A percentile compares a stretch with the other conserved stretches of the same genome.
Evolutionary conservation across 1,284 basidiomycete species (phyloP).

Genomic region (Fomes fomentarius): DNA sequence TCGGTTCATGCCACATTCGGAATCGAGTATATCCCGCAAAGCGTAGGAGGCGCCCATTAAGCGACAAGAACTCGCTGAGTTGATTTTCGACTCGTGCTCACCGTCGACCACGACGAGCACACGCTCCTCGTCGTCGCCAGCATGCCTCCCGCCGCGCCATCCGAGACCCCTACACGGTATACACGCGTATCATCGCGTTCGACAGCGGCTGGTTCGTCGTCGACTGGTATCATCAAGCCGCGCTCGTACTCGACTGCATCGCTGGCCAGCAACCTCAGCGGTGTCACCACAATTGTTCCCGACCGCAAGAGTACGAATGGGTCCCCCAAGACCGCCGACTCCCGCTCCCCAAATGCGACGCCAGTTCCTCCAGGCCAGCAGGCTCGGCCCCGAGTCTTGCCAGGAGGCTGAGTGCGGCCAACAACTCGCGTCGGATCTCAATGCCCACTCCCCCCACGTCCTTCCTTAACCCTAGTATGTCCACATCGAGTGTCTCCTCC

Average conservation of each 20-base stretch:
- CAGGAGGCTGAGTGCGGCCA: constrained; percentile 20
- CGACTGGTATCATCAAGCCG: constrained; percentile 32
- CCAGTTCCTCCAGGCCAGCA: constrained; percentile 30
- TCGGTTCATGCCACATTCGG: too few relatives aligned
- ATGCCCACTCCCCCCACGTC: constrained; percentile 30
- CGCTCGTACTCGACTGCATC: constrained; percentile 38
- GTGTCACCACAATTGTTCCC: constrained; percentile 46
- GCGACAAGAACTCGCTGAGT: constrained; percentile 13
- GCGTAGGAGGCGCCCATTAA: constrained; percentile 14
- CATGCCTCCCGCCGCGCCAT: constrained; percentile 36
- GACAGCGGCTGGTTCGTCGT: constrained; percentile 32
- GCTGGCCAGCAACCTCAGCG: constrained; percentile 36
- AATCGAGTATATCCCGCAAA: too few relatives aligned
- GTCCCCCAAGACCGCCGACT: constrained; percentile 17
- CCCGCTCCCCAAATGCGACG: constrained; percentile 34
- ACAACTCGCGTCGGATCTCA: constrained; percentile 26
- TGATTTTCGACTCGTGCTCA: constrained; percentile 13
- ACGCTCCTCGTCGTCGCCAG: constrained; percentile 16
- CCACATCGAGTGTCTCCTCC: constrained; percentile 28
- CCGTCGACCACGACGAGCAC: constrained; percentile 26
- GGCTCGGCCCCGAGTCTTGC: constrained; percentile 26
- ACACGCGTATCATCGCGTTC: constrained; percentile 33
- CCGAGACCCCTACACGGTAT: constrained; percentile 39
- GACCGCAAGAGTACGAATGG: constrained; percentile 29
- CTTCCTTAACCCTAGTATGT: constrained; percentile 29